phyloP scores from a whole-genome alignment of 306 rosid species.

The Cicer arietinum region DNA sequence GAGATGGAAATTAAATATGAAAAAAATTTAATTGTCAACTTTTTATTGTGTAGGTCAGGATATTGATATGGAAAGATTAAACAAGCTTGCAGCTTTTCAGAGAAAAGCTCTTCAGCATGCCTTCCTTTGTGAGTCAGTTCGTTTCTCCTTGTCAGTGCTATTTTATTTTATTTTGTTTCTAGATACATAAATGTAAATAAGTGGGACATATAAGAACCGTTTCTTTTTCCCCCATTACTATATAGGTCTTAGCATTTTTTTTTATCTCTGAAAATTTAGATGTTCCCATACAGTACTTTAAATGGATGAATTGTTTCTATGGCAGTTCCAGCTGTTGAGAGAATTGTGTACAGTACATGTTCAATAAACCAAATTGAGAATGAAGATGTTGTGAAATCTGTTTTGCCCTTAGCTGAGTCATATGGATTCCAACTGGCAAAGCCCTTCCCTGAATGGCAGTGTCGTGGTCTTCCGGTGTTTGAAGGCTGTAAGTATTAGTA shows the following conservation, averaged over 20 bases:
- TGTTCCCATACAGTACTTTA: not conserved
- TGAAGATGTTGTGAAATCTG: constrained; percentile 74
- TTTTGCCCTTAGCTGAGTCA: constrained; percentile 70
- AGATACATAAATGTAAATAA: not conserved
- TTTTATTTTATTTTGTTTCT: not conserved
- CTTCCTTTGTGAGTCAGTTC: constrained; percentile 63
- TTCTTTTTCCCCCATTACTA: too few species aligned
- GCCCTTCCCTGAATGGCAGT: constrained; percentile 68
- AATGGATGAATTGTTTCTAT: constrained; percentile 19
- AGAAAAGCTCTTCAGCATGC: constrained; percentile 85
- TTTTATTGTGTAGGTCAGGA: constrained; percentile 47
- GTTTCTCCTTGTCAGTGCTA: not conserved
- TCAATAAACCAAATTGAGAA: constrained; percentile 79
- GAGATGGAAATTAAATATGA: not conserved
- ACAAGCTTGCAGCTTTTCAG: constrained; percentile 89
- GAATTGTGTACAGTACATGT: constrained; percentile 86
- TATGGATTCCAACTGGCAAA: constrained; percentile 63
- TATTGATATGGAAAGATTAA: constrained; percentile 65
- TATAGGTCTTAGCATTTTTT: not conserved
- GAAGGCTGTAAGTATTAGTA: constrained; percentile 65
- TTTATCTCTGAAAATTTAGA: not conserved
- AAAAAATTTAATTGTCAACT: not conserved
- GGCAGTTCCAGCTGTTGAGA: constrained; percentile 83
- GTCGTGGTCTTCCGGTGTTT: constrained; percentile 71
- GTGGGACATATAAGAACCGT: not conserved